Evolutionary conservation across 2,329 filamentous ascomycete genomes (phyloP).

Genomic region (Pseudogymnoascus sp.): DNA sequence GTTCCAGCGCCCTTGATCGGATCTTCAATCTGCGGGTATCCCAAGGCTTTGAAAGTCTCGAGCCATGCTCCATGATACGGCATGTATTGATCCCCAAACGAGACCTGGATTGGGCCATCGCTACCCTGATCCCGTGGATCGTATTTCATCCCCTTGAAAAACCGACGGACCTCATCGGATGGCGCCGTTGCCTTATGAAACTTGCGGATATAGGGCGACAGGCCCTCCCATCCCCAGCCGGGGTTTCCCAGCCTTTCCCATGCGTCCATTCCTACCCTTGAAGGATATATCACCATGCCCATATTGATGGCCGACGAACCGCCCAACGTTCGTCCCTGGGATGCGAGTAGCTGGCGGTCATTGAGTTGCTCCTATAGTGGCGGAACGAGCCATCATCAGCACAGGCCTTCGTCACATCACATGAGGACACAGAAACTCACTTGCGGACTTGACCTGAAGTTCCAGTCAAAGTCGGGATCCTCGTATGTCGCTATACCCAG

Average conservation of each 20-base stretch:
- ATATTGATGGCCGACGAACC: conserved; percentile 31
- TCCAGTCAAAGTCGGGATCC: conserved; percentile 32
- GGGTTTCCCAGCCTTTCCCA: conserved; percentile 34
- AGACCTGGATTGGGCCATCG: conserved; percentile 13
- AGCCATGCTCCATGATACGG: conserved; percentile 12
- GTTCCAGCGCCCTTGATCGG: conserved; percentile 9
- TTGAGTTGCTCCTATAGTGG: conserved; percentile 11
- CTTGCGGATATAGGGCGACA: conserved; percentile 35
- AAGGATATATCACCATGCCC: conserved; percentile 19
- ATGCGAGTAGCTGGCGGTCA: neutral
- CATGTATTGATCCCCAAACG: conserved; percentile 12
- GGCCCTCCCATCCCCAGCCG: conserved; percentile 32
- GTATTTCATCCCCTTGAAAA: neutral
- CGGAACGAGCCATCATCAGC: neutral
- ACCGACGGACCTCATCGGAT: neutral
- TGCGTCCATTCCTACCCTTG: conserved; percentile 27
- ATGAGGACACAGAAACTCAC: conserved; percentile 24
- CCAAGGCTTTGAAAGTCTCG: conserved; percentile 10
- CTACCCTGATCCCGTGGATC: conserved; percentile 9
- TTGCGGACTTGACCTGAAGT: conserved; percentile 29
- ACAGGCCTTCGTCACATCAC: conserved; percentile 18
- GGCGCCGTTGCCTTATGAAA: conserved; percentile 18
- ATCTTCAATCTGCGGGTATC: conserved; percentile 8
- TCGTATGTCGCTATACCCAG: conserved; percentile 27
- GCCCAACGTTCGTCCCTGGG: conserved; percentile 26